phyloP scores from a whole-genome alignment of 1,284 basidiomycete genomes.

The Sporisorium exsertum region DNA sequence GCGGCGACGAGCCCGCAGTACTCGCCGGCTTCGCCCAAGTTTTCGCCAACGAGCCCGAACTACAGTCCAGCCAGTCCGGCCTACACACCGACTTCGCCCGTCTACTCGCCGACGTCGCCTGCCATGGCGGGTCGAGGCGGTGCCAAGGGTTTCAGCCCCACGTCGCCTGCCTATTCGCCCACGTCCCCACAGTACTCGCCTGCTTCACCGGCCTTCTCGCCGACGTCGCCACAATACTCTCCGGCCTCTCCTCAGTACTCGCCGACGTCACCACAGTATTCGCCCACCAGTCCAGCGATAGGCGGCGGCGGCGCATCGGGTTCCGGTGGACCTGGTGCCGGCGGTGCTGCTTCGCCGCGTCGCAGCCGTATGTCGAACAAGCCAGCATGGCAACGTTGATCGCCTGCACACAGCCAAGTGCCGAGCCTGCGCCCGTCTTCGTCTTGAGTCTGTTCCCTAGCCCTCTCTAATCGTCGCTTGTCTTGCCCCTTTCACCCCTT shows the following conservation, averaged over 20 bases:
- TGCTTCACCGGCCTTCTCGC: constrained; percentile 77
- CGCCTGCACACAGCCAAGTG: background rate
- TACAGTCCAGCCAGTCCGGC: constrained; percentile 72
- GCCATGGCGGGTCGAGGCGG: constrained; percentile 43
- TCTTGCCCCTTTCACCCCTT: background rate
- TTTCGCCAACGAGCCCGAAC: constrained; percentile 63
- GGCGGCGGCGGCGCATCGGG: constrained; percentile 35
- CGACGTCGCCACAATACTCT: constrained; percentile 76
- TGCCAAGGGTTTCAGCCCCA: constrained; percentile 51
- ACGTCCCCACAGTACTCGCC: constrained; percentile 64
- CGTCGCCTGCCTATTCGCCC: constrained; percentile 64
- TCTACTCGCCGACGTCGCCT: constrained; percentile 57
- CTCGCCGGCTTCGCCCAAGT: constrained; percentile 59
- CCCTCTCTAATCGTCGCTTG: too few relatives aligned
- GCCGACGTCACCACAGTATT: constrained; percentile 63
- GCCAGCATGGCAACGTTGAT: constrained; percentile 62
- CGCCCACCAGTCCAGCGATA: constrained; percentile 59
- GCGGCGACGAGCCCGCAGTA: constrained; percentile 73
- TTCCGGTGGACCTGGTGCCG: constrained; percentile 29
- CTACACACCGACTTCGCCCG: constrained; percentile 65
- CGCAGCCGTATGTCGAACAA: constrained; percentile 63
- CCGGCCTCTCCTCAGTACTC: constrained; percentile 68
- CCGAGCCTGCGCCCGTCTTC: background rate
- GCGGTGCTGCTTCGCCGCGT: constrained; percentile 58
- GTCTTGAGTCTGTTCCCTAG: background rate